Evolutionary conservation across 352 stramenopile genomes (phyloP).

Genomic region (Phytophthora sp.): DNA sequence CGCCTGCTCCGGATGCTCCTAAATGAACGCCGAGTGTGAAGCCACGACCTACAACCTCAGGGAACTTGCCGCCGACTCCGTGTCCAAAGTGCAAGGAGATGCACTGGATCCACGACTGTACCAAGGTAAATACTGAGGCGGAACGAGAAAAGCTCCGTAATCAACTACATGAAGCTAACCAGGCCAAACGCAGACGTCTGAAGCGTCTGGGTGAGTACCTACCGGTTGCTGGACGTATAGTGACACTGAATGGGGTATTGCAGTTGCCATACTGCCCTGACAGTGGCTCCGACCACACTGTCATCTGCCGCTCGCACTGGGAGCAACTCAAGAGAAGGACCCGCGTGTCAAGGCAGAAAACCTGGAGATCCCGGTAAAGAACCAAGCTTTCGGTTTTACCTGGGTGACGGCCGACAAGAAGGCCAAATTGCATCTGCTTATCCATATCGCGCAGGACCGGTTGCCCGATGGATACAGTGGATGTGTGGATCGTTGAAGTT

Average conservation of each 20-base stretch:
- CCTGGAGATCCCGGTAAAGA: background rate
- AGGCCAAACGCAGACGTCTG: background rate
- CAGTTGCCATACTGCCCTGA: constrained; percentile 17
- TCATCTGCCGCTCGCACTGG: constrained; percentile 16
- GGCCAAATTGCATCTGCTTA: constrained; percentile 2
- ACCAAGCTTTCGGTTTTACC: constrained; percentile 5
- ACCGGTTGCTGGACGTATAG: background rate
- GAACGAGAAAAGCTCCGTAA: background rate
- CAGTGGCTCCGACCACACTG: constrained; percentile 8
- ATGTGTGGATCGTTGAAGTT: background rate
- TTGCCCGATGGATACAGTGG: background rate
- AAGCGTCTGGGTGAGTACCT: constrained; percentile 12
- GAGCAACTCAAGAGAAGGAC: background rate
- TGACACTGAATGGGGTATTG: constrained; percentile 10
- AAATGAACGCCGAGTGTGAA: no score
- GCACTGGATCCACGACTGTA: constrained; percentile 16
- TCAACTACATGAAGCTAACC: background rate
- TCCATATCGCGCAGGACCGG: constrained; percentile 16
- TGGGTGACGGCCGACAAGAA: constrained; percentile 9
- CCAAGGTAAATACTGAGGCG: background rate
- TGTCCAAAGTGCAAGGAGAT: constrained; percentile 7
- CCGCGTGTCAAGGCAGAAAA: background rate
- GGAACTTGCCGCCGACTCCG: no score
- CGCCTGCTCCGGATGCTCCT: no score
- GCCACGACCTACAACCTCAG: no score